phyloP scores from a whole-genome alignment of 2,329 filamentous ascomycete species.

The Ceratocystis lukuohia region DNA sequence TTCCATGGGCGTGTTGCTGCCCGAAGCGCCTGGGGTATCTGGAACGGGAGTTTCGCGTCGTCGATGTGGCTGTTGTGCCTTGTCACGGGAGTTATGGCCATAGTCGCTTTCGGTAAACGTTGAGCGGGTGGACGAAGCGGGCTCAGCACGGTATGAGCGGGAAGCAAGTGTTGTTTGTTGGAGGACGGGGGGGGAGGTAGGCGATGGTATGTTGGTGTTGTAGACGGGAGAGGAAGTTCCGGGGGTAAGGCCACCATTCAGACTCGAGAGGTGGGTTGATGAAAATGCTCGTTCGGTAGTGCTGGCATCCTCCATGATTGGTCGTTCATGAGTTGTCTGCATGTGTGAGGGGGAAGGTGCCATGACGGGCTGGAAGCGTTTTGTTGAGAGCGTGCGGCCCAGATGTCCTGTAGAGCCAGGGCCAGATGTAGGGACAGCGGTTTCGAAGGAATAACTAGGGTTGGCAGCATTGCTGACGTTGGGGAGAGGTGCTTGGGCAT shows the following conservation, averaged over 20 bases:
- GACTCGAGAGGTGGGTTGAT: constrained; percentile 55
- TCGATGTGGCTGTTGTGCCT: constrained; percentile 32
- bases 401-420: constrained; percentile 41
- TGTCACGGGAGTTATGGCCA: constrained; percentile 25
- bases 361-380: constrained; percentile 62
- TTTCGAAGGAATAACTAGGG: constrained; percentile 18
- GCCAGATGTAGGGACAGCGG: constrained; percentile 41
- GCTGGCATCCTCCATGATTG: constrained; percentile 52
- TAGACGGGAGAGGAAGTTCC: constrained; percentile 41
- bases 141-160: constrained; percentile 46
- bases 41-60: constrained; percentile 48
- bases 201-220: constrained; percentile 54
- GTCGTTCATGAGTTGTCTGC: constrained; percentile 54
- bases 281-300: constrained; percentile 53
- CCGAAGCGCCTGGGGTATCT: constrained; percentile 36
- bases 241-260: constrained; percentile 49
- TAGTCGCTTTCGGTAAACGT: constrained; percentile 41
- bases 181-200: constrained; percentile 50
- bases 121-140: constrained; percentile 38
- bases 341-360: constrained; percentile 61
- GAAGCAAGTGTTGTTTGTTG: constrained; percentile 45
- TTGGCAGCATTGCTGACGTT: constrained; percentile 24
- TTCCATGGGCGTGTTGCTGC: constrained; percentile 55
- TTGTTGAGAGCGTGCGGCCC: constrained; percentile 61
- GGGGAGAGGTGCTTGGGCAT: constrained; percentile 78